phyloP scores from a whole-genome alignment of 176 grass and related monocot genomes.

The Musa troglodytarum region DNA sequence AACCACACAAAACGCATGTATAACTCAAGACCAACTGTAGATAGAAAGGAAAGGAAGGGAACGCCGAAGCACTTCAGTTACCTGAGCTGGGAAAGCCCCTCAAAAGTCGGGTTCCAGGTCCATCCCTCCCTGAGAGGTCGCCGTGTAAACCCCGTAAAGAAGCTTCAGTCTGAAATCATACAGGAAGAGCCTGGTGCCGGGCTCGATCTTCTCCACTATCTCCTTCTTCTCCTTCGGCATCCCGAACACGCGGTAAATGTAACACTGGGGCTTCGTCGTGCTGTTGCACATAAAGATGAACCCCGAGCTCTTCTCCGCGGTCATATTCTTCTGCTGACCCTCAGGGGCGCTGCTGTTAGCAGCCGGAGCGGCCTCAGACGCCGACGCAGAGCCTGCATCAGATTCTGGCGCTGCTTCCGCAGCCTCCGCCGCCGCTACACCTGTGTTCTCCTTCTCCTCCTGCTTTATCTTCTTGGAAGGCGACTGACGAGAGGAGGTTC shows the following conservation, averaged over 20 bases:
- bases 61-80: neutral
- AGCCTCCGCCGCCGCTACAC: no score
- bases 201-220: constrained; percentile 50
- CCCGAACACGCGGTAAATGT: constrained; percentile 42
- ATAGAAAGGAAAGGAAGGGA: neutral
- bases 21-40: no score
- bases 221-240: constrained; percentile 43
- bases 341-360: neutral
- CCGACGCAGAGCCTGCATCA: neutral
- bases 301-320: constrained; percentile 35
- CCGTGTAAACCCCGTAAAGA: constrained; percentile 65
- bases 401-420: no score
- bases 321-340: neutral
- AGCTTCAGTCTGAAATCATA: constrained; percentile 59
- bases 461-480: constrained; percentile 1
- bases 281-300: constrained; percentile 78
- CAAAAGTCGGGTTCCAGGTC: constrained; percentile 46
- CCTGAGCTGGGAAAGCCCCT: constrained; percentile 64
- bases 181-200: constrained; percentile 64
- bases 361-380: neutral
- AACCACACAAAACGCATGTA: no score
- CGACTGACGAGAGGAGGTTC: neutral
- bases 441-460: neutral
- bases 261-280: constrained; percentile 66
- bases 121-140: constrained; percentile 37